Conservation (phyloP, 345 rosid species). For the Zanthoxylum bungeanum region DNA sequence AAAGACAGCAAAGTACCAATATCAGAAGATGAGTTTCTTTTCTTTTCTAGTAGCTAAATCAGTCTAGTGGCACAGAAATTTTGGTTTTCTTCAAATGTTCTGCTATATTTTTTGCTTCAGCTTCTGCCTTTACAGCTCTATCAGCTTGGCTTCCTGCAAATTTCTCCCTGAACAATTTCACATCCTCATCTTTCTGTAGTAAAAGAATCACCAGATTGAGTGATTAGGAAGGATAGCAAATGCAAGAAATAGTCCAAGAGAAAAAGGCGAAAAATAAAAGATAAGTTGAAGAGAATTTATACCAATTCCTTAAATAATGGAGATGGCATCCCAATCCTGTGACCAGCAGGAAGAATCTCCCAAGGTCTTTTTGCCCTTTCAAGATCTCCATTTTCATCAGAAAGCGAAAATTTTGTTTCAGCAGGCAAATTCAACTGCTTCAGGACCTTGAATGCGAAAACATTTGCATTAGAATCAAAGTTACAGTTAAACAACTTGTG, state of each 20-base stretch:
- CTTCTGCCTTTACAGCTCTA: conserved; percentile 25
- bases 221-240: not conserved
- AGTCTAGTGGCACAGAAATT: not conserved
- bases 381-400: conserved; percentile 29
- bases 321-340: conserved; percentile 31
- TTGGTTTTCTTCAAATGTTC: conserved; percentile 22
- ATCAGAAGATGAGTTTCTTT: not conserved
- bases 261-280: not conserved
- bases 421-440: conserved; percentile 33
- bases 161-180: conserved; percentile 28
- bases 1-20: not conserved
- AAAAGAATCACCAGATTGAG: too few species aligned
- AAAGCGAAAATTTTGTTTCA: conserved; percentile 26
- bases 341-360: conserved; percentile 34
- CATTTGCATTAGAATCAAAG: not conserved
- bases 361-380: conserved; percentile 32
- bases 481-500: not conserved
- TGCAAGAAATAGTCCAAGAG: not conserved
- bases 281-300: not conserved
- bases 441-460: conserved; percentile 12
- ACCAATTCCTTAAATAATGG: conserved; percentile 39
- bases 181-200: conserved; percentile 31
- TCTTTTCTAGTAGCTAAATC: not conserved
- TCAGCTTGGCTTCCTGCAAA: conserved; percentile 36
- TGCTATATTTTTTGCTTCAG: conserved; percentile 12